These are phyloP conservation scores for Wallemia hederae DNA, from an alignment of 1,284 basidiomycete genomes.

Conservation along the genomic window DNA sequence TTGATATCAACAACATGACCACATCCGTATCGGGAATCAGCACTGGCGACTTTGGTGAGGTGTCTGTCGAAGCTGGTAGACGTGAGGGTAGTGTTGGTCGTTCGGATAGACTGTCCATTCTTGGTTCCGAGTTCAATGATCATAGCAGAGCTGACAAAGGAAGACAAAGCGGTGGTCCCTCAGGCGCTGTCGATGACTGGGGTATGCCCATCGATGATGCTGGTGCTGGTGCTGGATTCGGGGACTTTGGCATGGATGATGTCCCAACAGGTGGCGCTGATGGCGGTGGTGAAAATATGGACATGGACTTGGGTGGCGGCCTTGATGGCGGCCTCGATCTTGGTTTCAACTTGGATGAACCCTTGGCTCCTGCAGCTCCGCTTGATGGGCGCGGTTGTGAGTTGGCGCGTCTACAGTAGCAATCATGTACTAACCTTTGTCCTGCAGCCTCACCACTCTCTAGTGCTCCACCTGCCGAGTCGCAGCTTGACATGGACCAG, in stretches of 20 bases:
- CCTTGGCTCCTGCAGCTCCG: constrained; percentile 9
- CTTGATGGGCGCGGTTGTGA: background rate
- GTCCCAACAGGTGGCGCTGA: constrained; percentile 14
- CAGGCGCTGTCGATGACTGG: constrained; percentile 27
- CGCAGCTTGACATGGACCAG: background rate
- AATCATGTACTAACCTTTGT: background rate
- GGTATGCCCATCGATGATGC: constrained; percentile 22
- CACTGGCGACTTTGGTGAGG: constrained; percentile 2
- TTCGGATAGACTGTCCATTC: background rate
- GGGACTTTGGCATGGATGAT: constrained; percentile 10
- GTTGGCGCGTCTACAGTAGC: background rate
- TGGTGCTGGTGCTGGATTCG: constrained; percentile 35
- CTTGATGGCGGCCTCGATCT: constrained; percentile 24
- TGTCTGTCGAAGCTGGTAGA: background rate
- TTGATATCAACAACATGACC: constrained; percentile 2
- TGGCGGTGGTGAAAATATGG: constrained; percentile 21
- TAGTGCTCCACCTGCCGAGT: background rate
- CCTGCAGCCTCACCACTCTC: background rate
- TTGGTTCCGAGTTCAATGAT: constrained; percentile 1
- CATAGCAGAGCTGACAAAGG: background rate
- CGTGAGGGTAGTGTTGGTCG: constrained; percentile 27
- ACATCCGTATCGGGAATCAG: constrained; percentile 1
- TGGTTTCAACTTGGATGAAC: constrained; percentile 28
- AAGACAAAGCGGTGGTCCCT: background rate
- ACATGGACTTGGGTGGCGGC: constrained; percentile 21